A percentile compares a stretch with the other conserved stretches of the same genome.
Conservation (phyloP, 352 stramenopile species). For the Phytophthora uliginosa region DNA sequence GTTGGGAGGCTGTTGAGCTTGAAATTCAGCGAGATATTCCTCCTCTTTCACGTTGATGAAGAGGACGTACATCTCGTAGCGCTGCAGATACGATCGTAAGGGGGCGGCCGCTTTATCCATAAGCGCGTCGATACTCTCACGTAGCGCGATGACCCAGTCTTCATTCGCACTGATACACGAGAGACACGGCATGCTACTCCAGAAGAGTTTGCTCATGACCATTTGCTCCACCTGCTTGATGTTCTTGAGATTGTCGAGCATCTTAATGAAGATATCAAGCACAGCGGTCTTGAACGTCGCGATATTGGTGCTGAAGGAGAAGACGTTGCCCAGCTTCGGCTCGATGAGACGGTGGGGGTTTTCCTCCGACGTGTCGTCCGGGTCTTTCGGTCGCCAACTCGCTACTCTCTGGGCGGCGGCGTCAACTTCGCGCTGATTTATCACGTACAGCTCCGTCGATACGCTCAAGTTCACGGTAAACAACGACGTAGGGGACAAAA, state of each 20-base stretch:
- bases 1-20: constrained; percentile 80
- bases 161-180: constrained; percentile 86
- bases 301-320: constrained; percentile 79
- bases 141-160: constrained; percentile 81
- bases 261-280: constrained; percentile 81
- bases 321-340: constrained; percentile 57
- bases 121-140: constrained; percentile 60
- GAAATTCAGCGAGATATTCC: constrained; percentile 80
- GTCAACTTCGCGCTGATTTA: constrained; percentile 85
- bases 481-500: constrained; percentile 63
- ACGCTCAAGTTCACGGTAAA: constrained; percentile 83
- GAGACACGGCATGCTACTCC: constrained; percentile 93
- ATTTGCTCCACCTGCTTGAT: constrained; percentile 92
- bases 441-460: constrained; percentile 74
- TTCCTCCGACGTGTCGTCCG: constrained; percentile 71
- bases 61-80: constrained; percentile 86
- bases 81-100: constrained; percentile 80
- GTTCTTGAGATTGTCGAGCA: constrained; percentile 83
- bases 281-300: constrained; percentile 65
- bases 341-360: constrained; percentile 64
- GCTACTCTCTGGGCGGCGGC: constrained; percentile 52
- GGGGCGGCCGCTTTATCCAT: constrained; percentile 72
- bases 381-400: constrained; percentile 74
- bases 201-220: constrained; percentile 97
- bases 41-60: constrained; percentile 95